Base-by-base conservation (phyloP, 2,329 filamentous ascomycete species). In the Spiromastix sp. region DNA sequence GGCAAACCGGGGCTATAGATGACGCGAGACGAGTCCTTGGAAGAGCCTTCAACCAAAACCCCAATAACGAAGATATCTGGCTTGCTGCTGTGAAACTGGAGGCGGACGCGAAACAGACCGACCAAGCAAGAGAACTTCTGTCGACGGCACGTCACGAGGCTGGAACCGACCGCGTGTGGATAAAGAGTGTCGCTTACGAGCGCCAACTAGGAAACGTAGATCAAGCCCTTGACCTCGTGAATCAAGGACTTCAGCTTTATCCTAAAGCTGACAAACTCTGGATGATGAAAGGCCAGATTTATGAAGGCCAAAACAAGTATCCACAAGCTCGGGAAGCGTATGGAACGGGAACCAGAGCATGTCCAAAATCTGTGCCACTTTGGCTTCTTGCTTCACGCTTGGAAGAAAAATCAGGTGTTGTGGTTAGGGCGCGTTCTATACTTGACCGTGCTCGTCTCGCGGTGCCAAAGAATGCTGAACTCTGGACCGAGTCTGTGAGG, bases 261-360 rank as follows among this genome's bases (percentile, higher is more conserved):
- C 89, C 91, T 1, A 74, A 78, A 29, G 77, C 81, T 9, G 72
- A 85, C 34, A 96, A 96, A 61, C 71, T 98, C 16, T 95, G 89
- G 81, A 95, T 96, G 83, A 84, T 94, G 67, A 98, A 98, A 63
- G 91, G 93, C 0, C 91, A 98, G 55, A 91, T 96, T 43, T 98
- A 98, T 67, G 83, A 95, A 53, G 73, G 79, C 28, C 72, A 86
- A 30, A 79, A 74, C 48, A 86, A 85, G 62, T 64, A 81, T 10
- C 79, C 81, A 0, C 83, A 91, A 59, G 91, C 91, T 3, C 77
- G 91, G 30, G 86, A 96, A 56, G 86, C 89, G 0, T 96, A 91
- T 60, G 77, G 75, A 40, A 81, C 84, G 4, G 91, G 91, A 22
- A 93, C 89, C 26, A 82, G 91, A 51, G 84, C 85, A 0, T 89